Evolutionary conservation across 352 stramenopile species (phyloP).

Genomic region (Pythium aquatile): DNA sequence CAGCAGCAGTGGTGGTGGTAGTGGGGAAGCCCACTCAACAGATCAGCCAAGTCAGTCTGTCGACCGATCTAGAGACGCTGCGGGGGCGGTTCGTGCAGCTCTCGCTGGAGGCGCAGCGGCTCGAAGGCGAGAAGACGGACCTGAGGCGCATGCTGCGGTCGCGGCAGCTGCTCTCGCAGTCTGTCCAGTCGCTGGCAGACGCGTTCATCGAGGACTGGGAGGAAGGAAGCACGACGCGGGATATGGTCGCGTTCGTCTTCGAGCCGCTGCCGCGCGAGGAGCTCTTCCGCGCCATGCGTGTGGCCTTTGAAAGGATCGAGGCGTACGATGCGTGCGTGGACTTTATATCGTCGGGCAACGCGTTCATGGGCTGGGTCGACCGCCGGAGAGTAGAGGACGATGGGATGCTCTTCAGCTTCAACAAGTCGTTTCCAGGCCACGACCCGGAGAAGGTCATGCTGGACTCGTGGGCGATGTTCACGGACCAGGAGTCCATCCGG

Average conservation of each 20-base stretch:
- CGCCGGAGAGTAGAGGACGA: conserved; percentile 38
- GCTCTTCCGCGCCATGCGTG: conserved; percentile 52
- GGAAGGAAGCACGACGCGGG: conserved; percentile 13
- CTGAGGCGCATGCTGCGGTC: conserved; percentile 50
- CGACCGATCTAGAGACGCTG: conserved; percentile 6
- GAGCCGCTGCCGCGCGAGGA: conserved; percentile 30
- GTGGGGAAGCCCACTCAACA: conserved; percentile 13
- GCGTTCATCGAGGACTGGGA: conserved; percentile 37
- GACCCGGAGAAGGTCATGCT: conserved; percentile 42
- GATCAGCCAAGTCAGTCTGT: not conserved
- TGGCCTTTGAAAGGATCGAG: conserved; percentile 50
- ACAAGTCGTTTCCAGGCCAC: conserved; percentile 43
- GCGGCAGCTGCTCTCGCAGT: conserved; percentile 51
- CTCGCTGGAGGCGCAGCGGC: conserved; percentile 19
- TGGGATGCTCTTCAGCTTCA: conserved; percentile 63
- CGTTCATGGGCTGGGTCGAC: conserved; percentile 57
- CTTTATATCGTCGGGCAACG: conserved; percentile 43
- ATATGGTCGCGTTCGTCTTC: conserved; percentile 29
- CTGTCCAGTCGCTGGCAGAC: conserved; percentile 27
- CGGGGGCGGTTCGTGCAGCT: conserved; percentile 19
- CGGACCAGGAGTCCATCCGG: conserved; percentile 37
- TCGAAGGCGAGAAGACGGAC: conserved; percentile 38
- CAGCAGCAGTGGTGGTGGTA: not conserved
- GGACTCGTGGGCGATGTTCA: conserved; percentile 46
- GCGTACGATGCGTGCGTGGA: conserved; percentile 42